These are phyloP conservation scores for Leucocoprinus sp. DNA, from an alignment of 768 basidiomycete species.

Conservation along the genomic window DNA sequence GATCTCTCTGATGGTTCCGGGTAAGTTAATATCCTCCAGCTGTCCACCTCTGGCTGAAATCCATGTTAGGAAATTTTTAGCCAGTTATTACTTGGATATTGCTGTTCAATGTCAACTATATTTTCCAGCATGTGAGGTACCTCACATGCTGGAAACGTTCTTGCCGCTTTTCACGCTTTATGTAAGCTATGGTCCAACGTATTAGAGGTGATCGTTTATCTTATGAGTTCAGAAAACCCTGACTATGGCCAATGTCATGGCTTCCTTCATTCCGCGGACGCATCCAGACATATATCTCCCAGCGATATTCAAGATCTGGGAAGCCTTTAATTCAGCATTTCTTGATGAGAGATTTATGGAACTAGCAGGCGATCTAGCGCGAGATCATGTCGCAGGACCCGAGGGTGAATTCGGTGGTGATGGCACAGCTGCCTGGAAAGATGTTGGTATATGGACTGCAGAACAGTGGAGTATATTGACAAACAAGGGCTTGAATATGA, in stretches of 20 bases:
- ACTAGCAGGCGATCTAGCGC: slow-evolving; percentile 58
- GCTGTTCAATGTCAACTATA: slow-evolving; percentile 70
- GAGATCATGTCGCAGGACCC: slow-evolving; percentile 59
- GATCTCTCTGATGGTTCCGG: slow-evolving; percentile 69
- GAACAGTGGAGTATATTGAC: slow-evolving; percentile 78
- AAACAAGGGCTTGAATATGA: slow-evolving; percentile 72
- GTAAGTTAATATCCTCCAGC: slow-evolving; percentile 49
- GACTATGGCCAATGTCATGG: slow-evolving; percentile 66
- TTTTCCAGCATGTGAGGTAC: slow-evolving; percentile 56
- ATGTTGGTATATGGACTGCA: slow-evolving; percentile 85
- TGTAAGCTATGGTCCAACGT: slow-evolving; percentile 30
- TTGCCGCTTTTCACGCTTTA: slow-evolving; percentile 64
- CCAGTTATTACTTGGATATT: slow-evolving; percentile 38
- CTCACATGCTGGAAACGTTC: slow-evolving; percentile 63
- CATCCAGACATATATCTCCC: slow-evolving; percentile 64
- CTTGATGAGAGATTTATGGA: slow-evolving; percentile 73
- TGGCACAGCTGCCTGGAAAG: slow-evolving; percentile 59
- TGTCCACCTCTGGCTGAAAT: slow-evolving; percentile 22
- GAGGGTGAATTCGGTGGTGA: slow-evolving; percentile 44
- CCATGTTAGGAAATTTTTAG: slow-evolving; percentile 63
- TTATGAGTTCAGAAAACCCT: slow-evolving; percentile 43
- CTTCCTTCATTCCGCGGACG: slow-evolving; percentile 68
- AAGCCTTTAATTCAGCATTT: slow-evolving; percentile 65
- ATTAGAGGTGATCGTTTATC: neutral
- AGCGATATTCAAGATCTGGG: slow-evolving; percentile 66